Conservation (phyloP, 2,329 filamentous ascomycete species). For the Aurifilum marmelostoma region DNA sequence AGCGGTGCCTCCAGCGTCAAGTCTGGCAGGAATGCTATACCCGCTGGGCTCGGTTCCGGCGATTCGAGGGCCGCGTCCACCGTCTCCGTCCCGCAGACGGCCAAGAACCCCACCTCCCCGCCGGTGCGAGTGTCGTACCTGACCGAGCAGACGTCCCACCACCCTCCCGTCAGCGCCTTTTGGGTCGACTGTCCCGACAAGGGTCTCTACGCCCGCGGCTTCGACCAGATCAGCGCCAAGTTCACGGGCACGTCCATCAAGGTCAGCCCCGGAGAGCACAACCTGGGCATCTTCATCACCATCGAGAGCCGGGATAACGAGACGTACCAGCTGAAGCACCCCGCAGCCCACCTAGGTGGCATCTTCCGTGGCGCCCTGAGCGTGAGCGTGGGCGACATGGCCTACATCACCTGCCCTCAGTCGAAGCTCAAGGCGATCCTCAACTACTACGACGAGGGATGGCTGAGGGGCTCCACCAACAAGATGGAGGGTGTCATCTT, state of each 20-base stretch:
- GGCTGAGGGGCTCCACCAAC: slow-evolving; percentile 90
- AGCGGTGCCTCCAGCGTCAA: slow-evolving; percentile 55
- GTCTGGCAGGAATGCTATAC: slow-evolving; percentile 40
- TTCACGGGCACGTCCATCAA: slow-evolving; percentile 96
- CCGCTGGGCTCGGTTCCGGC: slow-evolving; percentile 31
- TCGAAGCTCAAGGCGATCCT: slow-evolving; percentile 90
- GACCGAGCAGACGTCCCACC: slow-evolving; percentile 97
- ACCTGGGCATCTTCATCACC: slow-evolving; percentile 93
- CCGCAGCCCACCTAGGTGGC: slow-evolving; percentile 88
- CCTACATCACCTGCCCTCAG: slow-evolving; percentile 86
- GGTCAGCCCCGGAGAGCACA: slow-evolving; percentile 89
- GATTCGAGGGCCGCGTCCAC: slow-evolving; percentile 53
- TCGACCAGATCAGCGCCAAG: slow-evolving; percentile 95
- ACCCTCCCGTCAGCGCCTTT: slow-evolving; percentile 96
- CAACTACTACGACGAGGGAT: slow-evolving; percentile 92
- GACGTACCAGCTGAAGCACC: slow-evolving; percentile 93
- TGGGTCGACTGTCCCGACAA: slow-evolving; percentile 91
- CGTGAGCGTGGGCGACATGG: slow-evolving; percentile 87
- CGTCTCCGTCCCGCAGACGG: slow-evolving; percentile 55
- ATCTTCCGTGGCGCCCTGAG: slow-evolving; percentile 84
- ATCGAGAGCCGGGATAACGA: slow-evolving; percentile 80
- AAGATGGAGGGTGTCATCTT: slow-evolving; percentile 91
- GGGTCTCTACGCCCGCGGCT: slow-evolving; percentile 84
- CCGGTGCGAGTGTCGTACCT: slow-evolving; percentile 86
- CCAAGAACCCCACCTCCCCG: slow-evolving; percentile 46